Evolutionary conservation across 768 basidiomycete species (phyloP), one percentile per base, ranked within the genome.

Genomic region (Amanita jacksonii): DNA sequence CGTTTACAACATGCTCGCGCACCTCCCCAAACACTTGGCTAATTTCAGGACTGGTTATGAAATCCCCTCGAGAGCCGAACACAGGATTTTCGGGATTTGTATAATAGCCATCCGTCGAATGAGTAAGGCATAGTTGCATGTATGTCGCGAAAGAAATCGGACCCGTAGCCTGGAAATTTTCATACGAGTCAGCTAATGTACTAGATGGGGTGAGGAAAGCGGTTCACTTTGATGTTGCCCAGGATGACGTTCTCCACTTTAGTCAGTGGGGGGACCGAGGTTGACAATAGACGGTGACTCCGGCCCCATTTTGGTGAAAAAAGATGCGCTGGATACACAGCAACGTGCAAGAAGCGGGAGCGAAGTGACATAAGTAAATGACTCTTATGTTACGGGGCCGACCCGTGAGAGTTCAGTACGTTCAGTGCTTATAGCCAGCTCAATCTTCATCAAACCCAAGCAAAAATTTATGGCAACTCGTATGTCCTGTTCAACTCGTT

Each of bases 1-100:
- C 43, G 48, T 45, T 50, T 44, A 34, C 16, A 27, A 5, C 25
- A 18, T 38, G 15, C 19, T 27, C 8, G 60, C 76, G 51, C 57
- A 92, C 94, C 79, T 99, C 94, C 47, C 96, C 96, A 58, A 98
- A 98, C 0, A 88, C 77, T 59, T 97, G 92, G 53, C 79, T 87
- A 42, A 99, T 97, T 61, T 99, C 96, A 1, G 94, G 96, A 53
- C 86, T 91, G 8, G 96, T 99, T 16, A 86, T 84, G 56, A 98
- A 99, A 66, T 99, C 96, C 4, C 96, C 96, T 32, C 72, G 68
- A 0, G 76, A 50, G 9, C 96, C 96, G 54, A 99, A 89, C 2
- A 98, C 82, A 33, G 77, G 70, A 46, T 86, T 72, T 10, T 69
- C 54, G 0, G 75, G 62, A 28, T 79, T 83, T 68, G 85, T 88